Evolutionary conservation across 2,329 filamentous ascomycete genomes (phyloP), one percentile per base, ranked within the genome.

Genomic region (Thielaviopsis musarum): DNA sequence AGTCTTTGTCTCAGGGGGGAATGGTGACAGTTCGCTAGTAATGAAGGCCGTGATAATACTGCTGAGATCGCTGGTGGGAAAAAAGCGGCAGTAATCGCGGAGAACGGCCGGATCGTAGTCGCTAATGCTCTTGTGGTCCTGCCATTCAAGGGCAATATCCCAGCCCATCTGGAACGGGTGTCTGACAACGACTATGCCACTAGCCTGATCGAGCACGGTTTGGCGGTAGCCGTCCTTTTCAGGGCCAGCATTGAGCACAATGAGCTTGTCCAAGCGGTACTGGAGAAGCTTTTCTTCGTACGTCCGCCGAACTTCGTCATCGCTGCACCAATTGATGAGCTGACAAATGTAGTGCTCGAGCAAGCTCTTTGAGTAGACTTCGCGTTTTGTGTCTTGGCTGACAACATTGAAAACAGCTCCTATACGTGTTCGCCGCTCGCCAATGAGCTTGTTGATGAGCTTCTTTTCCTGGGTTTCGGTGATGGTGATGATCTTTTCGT

Each of bases 121-220:
- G n/a, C 78, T 74, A 54, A 93, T 78, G 54, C 81, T 80, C 65
- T 87, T 83, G 51, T 82, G 74, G 69, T 96, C 91, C 65, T 87
- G 81, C 87, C 91, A 97, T 67, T 97, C 88, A 61, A 98, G 76
- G 30, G 87, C 80, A 62, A 96, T 85, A 66, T 89, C 85, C 94
- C 94, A 98, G 0, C 93, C 93, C 17, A 94, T 77, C 63, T 85
- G 82, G 71, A 85, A 95, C 0, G 89, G 88, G 65, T 97, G 90
- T 66, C 91, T 91, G 69, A 98, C 93, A 62, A 95, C 87, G 62
- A 98, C 91, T 87, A 98, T 95, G 62, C 91, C 93, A 63, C 84
- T 82, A 0, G 91, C 90, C 57, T 93, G 74, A 62, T 86, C 84
- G 66, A 86, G 72, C 0, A 95, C 85, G 63, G 86, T 83, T 41